Evolutionary conservation across 192 early-diverging fungal genomes (phyloP), one percentile per base, ranked within the genome.

Genomic region (Obelidium mucronatum): DNA sequence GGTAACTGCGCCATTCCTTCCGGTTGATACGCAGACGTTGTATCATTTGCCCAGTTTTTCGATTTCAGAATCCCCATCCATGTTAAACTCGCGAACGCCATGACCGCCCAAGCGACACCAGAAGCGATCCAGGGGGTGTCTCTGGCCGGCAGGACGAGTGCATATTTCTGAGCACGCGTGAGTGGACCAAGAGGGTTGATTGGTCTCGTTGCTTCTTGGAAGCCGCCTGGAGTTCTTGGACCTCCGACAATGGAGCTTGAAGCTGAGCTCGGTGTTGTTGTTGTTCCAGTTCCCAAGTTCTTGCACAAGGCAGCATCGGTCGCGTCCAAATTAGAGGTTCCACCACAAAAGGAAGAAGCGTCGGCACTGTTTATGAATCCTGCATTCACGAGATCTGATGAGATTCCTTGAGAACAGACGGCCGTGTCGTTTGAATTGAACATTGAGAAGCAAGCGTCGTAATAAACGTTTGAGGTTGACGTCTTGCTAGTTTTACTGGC

Each of bases 61-160:
- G 33, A 52, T 30, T 77, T 77, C 30, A 82, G 40, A 54, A 42
- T 66, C 19, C 31, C 19, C 26, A 82, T 77, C 78, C 79, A 79
- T 2, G 51, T 17, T 8, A 73, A 13, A 30, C 53, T 40, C 19
- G 39, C 37, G n/a, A 79, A 0, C 39, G 34, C 36, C 81, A 82
- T 82, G 1, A 36, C 70, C n/a, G 33, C 78, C 54, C 76, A 66
- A 4, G 78, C 76, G 22, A 69, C 37, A 22, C 78, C 82, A 8
- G 78, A 74, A 42, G 64, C 75, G 44, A 83, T 74, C 67, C 76
- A 80, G 1, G 78, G 82, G 11, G 35, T 6, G 71, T 62, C 54
- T 31, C 54, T 1, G 70, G 77, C 62, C 37, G 82, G 82, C 11
- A 54, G 69, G 34, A 72, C n/a, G 30, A 72, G 52, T 11, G 69